Base-by-base conservation (phyloP, 2,329 filamentous ascomycete genomes). In the Penicillium sclerotiorum region DNA sequence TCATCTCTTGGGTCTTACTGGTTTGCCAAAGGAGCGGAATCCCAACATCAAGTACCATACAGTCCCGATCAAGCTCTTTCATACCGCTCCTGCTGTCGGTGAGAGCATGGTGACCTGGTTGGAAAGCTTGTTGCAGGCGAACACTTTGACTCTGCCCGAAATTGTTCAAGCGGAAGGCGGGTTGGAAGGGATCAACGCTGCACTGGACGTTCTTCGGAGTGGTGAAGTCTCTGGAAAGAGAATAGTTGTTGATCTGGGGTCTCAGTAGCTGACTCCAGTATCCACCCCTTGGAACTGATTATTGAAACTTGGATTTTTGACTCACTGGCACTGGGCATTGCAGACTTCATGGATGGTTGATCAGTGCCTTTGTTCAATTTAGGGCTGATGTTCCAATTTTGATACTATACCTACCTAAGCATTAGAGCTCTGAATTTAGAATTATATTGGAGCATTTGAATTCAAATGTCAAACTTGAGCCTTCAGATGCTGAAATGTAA, bases 11-110 rank as follows among this genome's bases (percentile, higher is more conserved):
- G 87, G 87, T 0, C 60, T 91, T 37, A 83, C 83, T 0, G 87
- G 87, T 0, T 57, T 89, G 3, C 88, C 88, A 0, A 89, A 88
- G 61, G 72, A 71, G 4, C 67, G 70, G 1, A 67, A 69, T 0
- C 45, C 68, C 0, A 77, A 77, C 0, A 73, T 84, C 0, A 65
- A 74, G 5, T 79, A 84, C 49, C 87, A 90, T 61, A 82, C 77
- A 0, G 84, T 91, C 0, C 88, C 88, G 0, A 88, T 92, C 53
- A 91, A 91, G 67, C 62, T 89, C 4, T 91, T 89, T 61, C 88
- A 92, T 62, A 83, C 87, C 50, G 77, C 85, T 0, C 80, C 83
- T 0, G 75, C 76, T 1, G 74, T 90, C 0, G 88, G 88, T 0
- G 80, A 84, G 54, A 76, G 76, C 0, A 64, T 90, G 46, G 83